Evolutionary conservation across 2,329 filamentous ascomycete species (phyloP), one percentile per base, ranked within the genome.

Genomic region (Tolypocladium tundrense): DNA sequence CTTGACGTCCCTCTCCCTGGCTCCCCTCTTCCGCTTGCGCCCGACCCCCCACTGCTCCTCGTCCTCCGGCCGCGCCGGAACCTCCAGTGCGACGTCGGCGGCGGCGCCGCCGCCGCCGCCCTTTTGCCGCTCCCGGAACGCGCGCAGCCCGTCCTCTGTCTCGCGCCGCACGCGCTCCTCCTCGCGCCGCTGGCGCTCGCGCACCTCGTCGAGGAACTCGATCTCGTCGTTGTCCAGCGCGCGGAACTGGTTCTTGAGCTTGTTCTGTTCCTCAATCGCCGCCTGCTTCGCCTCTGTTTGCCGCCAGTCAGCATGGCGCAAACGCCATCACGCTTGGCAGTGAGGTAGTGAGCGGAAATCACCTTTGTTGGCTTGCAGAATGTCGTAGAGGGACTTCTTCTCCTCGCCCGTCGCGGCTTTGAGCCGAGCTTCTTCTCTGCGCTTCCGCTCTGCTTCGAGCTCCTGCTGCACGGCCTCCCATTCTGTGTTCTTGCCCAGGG

Each of bases 331-430:
- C 45, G 6, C 45, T 19, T 16, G 8, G 11, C 2, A 27, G 52
- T 14, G 33, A 41, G 57, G 10, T 4, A 14, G 11, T 42, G 52
- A 39, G 10, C 16, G 50, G 13, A 33, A 57, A 56, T n/a, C 58
- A 88, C 86, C 87, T 83, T 92, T 93, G 72, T 94, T 94, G 50
- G 87, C 89, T 73, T 93, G 87, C 55, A 94, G 72, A 2, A 88
- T 79, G 50, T 92, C 90, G 68, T 81, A 94, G 35, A 94, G 77
- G 55, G 80, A 86, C 72, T 81, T 85, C 72, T 81, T 85, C 64
- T 87, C 82, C 40, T 70, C 69, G 53, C 72, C 73, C 24, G 73
- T 69, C 2, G 74, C 75, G 41, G 71, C 72, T 60, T 70, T 67
- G 16, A 74, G 71, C 58, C 77, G 74, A 60, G 78, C 72, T 57